phyloP scores from a whole-genome alignment of 495 filamentous ascomycete species.

The Neurospora discreta region DNA sequence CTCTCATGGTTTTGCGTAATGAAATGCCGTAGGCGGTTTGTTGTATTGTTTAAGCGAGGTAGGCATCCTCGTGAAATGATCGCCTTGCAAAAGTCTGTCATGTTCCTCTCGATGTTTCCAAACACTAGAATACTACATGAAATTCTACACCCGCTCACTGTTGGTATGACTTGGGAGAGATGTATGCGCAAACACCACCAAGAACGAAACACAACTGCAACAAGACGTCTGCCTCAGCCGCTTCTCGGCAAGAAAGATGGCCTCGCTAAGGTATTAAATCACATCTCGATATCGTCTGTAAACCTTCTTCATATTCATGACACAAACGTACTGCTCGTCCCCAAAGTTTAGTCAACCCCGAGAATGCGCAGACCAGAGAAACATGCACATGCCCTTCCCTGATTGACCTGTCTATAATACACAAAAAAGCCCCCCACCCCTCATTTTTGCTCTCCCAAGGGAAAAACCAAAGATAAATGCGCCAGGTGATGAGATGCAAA shows the following conservation, averaged over 20 bases:
- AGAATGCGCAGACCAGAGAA: background rate
- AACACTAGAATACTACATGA: no score
- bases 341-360: background rate
- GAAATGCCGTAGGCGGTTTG: background rate
- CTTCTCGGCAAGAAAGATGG: background rate
- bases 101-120: background rate
- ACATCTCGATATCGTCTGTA: background rate
- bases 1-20: background rate
- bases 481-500: background rate
- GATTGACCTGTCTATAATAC: conserved; percentile 14
- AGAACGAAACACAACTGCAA: background rate
- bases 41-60: background rate
- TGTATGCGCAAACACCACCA: background rate
- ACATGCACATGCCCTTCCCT: background rate
- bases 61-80: background rate
- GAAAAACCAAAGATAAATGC: background rate
- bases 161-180: background rate
- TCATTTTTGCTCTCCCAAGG: background rate
- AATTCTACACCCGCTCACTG: background rate
- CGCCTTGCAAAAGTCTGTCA: background rate
- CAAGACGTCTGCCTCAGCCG: background rate
- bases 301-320: background rate
- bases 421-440: conserved; percentile 3
- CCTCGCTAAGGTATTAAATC: background rate
- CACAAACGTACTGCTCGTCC: background rate